These are phyloP conservation scores for Heterobasidion annosum DNA, from an alignment of 1,284 basidiomycete species.

Conservation along the genomic window DNA sequence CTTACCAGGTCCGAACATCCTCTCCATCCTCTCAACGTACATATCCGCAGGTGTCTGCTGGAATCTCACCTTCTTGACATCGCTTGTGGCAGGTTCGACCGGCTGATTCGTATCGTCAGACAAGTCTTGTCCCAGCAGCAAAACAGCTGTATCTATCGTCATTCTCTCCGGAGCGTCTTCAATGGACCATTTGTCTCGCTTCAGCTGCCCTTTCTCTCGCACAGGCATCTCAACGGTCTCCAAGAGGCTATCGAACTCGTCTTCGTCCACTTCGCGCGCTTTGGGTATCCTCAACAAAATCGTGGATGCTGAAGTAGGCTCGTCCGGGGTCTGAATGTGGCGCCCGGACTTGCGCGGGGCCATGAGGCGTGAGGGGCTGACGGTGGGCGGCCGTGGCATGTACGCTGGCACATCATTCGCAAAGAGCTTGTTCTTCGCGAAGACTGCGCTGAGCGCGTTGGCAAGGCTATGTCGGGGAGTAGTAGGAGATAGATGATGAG, in stretches of 20 bases:
- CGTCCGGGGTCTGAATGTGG: not conserved
- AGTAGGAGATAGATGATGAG: not conserved
- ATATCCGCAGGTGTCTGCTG: not conserved
- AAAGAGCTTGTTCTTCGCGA: not conserved
- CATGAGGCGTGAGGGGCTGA: not conserved
- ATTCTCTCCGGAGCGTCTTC: not conserved
- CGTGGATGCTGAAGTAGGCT: not conserved
- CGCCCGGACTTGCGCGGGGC: not conserved
- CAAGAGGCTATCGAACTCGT: not conserved
- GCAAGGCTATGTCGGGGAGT: not conserved
- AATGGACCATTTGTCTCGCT: not conserved
- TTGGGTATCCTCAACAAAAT: not conserved
- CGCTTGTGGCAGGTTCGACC: not conserved
- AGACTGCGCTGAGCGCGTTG: not conserved
- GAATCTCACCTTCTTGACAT: not conserved
- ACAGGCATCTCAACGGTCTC: not conserved
- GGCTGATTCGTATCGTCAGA: not conserved
- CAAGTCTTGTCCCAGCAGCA: not conserved
- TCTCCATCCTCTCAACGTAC: slow-evolving; percentile 8
- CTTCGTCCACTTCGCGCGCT: not conserved
- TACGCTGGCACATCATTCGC: not conserved
- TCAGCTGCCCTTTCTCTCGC: not conserved
- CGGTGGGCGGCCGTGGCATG: not conserved
- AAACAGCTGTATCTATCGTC: not conserved
- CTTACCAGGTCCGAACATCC: slow-evolving; percentile 9